A percentile compares a stretch with the other conserved stretches of the same genome.
Evolutionary conservation across 345 rosid species (phyloP).

Genomic region (Orychophragmus violaceus): DNA sequence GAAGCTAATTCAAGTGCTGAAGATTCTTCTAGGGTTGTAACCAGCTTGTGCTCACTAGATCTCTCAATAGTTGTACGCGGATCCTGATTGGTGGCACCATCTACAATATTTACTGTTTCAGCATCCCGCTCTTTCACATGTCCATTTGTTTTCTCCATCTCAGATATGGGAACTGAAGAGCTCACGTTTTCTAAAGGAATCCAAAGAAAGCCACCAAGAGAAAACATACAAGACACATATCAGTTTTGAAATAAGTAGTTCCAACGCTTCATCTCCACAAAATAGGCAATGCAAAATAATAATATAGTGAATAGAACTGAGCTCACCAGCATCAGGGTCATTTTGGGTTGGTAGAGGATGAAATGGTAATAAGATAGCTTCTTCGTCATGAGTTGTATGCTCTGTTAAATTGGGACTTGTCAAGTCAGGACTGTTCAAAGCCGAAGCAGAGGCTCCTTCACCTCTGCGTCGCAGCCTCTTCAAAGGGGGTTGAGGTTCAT

Average conservation of each 20-base stretch:
- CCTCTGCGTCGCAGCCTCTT: conserved; percentile 59
- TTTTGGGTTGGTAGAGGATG: neutral
- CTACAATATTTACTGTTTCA: neutral
- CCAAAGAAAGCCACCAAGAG: conserved; percentile 26
- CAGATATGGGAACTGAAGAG: conserved; percentile 23
- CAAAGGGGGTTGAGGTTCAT: conserved; percentile 56
- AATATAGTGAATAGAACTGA: too few species aligned
- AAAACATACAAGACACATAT: neutral
- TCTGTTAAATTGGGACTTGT: conserved; percentile 25
- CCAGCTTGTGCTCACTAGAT: conserved; percentile 14
- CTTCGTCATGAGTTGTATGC: conserved; percentile 33
- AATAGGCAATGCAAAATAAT: neutral
- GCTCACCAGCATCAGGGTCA: neutral
- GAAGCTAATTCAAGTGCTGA: conserved; percentile 62
- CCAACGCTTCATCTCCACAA: neutral
- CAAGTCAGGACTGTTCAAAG: conserved; percentile 19
- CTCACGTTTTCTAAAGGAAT: conserved; percentile 19
- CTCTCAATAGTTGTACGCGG: neutral
- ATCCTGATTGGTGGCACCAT: neutral
- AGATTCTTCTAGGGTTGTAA: conserved; percentile 12
- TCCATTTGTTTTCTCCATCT: conserved; percentile 27
- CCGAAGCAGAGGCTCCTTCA: conserved; percentile 40
- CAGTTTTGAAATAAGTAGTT: neutral
- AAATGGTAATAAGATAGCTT: conserved; percentile 7
- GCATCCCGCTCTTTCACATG: conserved; percentile 9